Evolutionary conservation across 106 monocot genomes (phyloP), one percentile per base, ranked within the genome.

Genomic region (Hemerocallis citrina): DNA sequence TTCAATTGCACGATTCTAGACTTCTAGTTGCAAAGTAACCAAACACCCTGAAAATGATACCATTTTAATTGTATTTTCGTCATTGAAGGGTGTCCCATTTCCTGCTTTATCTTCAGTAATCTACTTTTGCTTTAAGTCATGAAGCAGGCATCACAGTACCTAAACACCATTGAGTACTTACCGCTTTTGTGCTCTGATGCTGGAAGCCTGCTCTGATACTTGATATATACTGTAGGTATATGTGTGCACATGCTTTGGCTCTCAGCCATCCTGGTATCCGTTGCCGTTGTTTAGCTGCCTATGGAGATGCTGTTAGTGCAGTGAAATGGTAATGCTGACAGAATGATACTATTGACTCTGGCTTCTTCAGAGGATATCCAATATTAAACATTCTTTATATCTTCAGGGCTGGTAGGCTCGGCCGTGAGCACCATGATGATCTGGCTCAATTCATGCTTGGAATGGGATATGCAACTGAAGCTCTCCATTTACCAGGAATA

Each of bases 391-490:
- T 67, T 56, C 17, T 19, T 41, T n/a, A 29, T 38, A 31, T 64
- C 55, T 69, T 23, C 87, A 96, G 96, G 96, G 96, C 96, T 50
- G 88, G 84, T 68, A 72, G 96, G 64, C 84, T 96, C 59, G 91
- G 84, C 22, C 64, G 96, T 39, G 96, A 96, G 68, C 96, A 96
- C 55, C 96, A 96, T 73, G 96, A 96, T 77, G 96, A 96, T 65
- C 83, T 96, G 72, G 96, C 96, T 67, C 91, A 96, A 34, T 96
- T 96, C 75, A 79, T 96, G 87, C 96, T 96, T 60, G 96, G 96
- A 33, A 87, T 96, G 91, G 96, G 96, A 54, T 96, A 96, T 77
- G 96, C 96, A 31, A 91, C 87, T 69, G 91, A 96, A 84, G 96
- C 96, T 70, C 96, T 96, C 82, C 96, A 96, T 81, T 75, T 96